Base-by-base conservation (phyloP, 2,329 filamentous ascomycete species). In the Sordariomycetes sp. region DNA sequence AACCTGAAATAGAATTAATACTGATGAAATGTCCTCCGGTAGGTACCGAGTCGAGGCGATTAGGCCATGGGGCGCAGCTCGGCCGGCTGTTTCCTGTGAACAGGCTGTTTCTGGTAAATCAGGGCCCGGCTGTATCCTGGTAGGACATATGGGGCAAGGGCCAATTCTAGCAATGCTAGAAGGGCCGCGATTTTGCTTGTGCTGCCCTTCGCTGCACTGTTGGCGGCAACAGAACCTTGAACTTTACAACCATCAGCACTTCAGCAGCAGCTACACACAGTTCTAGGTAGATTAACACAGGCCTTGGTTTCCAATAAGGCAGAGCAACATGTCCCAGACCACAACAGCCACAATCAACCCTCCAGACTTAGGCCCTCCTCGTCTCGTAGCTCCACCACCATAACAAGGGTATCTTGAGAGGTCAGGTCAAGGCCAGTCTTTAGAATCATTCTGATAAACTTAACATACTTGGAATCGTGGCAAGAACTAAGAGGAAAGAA, bases 241-340 rank as follows among this genome's bases (percentile, higher is more conserved):
- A 52, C 24, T 8, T 35, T 34, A 48, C 28, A 8, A 32, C 51
- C 34, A 25, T 43, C 6, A 16, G 16, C 18, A 52, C 37, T n/a
- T 53, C 40, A 35, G 18, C 32, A 24, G 18, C 37, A 32, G 16
- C 20, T 60, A 32, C 28, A 8, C n/a, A n/a, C n/a, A n/a, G n/a
- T 32, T 54, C 53, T 28, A 2, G 37, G 16, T 43, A 18, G 46
- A n/a, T 12, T 6, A 4, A 18, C 37, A 28, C 32, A 20, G 46
- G 35, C 35, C 22, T 40, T 55, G 34, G 25, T 60, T 56, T 28
- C 43, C 52, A 22, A 28, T 16, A 24, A 35, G 34, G n/a, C n/a
- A n/a, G n/a, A 35, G 57, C 6, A 32, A 28, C 28, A 51, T 61
- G 37, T 64, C 63, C 60, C 62, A 64, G 35, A 60, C 61, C 10